Conservation (phyloP, 2,329 filamentous ascomycete species). For the Epichloe gansuensis region DNA sequence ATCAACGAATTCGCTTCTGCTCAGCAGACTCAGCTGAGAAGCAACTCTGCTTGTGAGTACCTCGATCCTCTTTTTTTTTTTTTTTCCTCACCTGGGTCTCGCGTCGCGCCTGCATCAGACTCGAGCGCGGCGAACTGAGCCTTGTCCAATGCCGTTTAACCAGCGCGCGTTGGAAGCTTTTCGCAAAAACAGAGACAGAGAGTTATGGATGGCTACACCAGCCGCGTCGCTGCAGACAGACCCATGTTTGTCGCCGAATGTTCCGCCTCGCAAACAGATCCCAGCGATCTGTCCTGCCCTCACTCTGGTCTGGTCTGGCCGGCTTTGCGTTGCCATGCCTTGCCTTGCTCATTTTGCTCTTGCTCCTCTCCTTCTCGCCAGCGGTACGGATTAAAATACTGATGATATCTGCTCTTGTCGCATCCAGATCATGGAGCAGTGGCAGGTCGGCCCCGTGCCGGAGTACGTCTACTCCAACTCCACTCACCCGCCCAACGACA, state of each 20-base stretch:
- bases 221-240: constrained; percentile 11
- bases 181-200: neutral
- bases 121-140: neutral
- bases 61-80: constrained; percentile 9
- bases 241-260: constrained; percentile 9
- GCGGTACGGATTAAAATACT: constrained; percentile 12
- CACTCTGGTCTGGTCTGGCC: constrained; percentile 4
- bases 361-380: constrained; percentile 7
- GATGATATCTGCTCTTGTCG: constrained; percentile 12
- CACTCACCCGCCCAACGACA: constrained; percentile 41
- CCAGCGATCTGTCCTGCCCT: neutral
- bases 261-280: constrained; percentile 6
- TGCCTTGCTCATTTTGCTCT: constrained; percentile 3
- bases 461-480: constrained; percentile 45
- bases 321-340: constrained; percentile 5
- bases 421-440: constrained; percentile 46
- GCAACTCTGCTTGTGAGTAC: constrained; percentile 25
- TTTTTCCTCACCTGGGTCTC: constrained; percentile 5
- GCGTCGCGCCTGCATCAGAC: constrained; percentile 3
- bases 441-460: constrained; percentile 48
- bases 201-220: constrained; percentile 9
- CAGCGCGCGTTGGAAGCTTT: constrained; percentile 9
- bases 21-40: constrained; percentile 14
- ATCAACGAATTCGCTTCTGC: constrained; percentile 12
- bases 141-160: constrained; percentile 4